A percentile compares a stretch with the other conserved stretches of the same genome.
These are phyloP conservation scores for Cladophialophora carrionii DNA, from an alignment of 2,329 filamentous ascomycete species.

Conservation along the genomic window DNA sequence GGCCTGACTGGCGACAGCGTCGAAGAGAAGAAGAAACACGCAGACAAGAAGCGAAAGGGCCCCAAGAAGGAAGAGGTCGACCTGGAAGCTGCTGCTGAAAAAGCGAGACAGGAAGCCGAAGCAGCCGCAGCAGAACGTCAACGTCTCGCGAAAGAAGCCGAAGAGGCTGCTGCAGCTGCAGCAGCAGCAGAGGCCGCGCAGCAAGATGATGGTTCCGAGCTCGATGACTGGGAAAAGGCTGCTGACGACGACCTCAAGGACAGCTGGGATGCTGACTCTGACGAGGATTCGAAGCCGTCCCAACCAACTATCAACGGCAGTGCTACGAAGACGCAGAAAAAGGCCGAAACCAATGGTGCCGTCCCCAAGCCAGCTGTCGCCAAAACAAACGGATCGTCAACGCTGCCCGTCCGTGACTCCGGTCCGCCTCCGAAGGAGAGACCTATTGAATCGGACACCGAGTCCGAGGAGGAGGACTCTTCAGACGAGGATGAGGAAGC, in stretches of 20 bases:
- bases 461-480: conserved; percentile 63
- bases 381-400: conserved; percentile 11
- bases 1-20: conserved; percentile 49
- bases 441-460: conserved; percentile 50
- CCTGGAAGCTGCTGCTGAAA: conserved; percentile 53
- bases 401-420: conserved; percentile 23
- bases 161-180: conserved; percentile 75
- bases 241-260: conserved; percentile 82
- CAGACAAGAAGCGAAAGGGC: conserved; percentile 71
- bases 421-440: conserved; percentile 28
- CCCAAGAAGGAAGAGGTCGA: conserved; percentile 65
- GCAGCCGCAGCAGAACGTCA: conserved; percentile 60
- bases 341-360: conserved; percentile 14
- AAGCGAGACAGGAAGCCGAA: conserved; percentile 51
- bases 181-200: conserved; percentile 66
- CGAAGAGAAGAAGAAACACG: conserved; percentile 75
- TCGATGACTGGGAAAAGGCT: conserved; percentile 84
- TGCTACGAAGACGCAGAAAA: conserved; percentile 9
- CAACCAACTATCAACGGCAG: conserved; percentile 16
- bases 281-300: conserved; percentile 59
- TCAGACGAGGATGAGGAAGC: conserved; percentile 68
- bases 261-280: conserved; percentile 87
- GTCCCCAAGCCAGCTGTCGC: conserved; percentile 8
- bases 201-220: conserved; percentile 59
- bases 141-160: conserved; percentile 69